Conservation (phyloP, 768 basidiomycete genomes). For the Rhizopogon sp. region DNA sequence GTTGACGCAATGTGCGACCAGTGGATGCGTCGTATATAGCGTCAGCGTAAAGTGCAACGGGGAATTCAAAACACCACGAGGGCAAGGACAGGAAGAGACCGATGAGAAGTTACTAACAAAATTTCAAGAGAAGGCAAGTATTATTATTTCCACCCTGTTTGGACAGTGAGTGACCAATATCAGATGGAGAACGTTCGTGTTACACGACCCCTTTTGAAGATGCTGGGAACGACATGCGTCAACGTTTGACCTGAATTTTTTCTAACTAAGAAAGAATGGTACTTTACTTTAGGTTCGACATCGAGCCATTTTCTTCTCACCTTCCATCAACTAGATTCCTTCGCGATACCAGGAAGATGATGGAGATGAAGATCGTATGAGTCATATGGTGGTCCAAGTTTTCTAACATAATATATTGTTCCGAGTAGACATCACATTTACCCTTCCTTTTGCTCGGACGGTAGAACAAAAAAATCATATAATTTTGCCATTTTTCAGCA, state of each 20-base stretch:
- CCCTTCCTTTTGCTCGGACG: constrained; percentile 35
- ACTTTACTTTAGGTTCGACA: constrained; percentile 21
- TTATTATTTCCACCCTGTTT: no score
- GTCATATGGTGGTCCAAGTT: no score
- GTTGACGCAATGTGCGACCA: constrained; percentile 1
- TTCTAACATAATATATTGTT: not conserved
- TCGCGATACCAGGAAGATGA: constrained; percentile 52
- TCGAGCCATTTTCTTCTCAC: constrained; percentile 36
- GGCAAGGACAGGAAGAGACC: not conserved
- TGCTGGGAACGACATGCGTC: constrained; percentile 29
- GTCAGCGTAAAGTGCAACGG: not conserved
- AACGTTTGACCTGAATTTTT: not conserved
- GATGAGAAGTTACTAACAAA: constrained; percentile 20
- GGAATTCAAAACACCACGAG: constrained; percentile 11
- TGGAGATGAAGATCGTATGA: no score
- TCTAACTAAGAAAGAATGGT: no score
- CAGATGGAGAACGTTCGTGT: constrained; percentile 30
- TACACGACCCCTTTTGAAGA: constrained; percentile 28
- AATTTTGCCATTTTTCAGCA: not conserved
- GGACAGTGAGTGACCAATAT: not conserved
- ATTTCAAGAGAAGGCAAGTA: constrained; percentile 19
- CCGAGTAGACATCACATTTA: no score
- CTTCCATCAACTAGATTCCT: constrained; percentile 51
- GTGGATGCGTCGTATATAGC: not conserved
- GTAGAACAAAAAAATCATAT: constrained; percentile 24